These are phyloP conservation scores for Pseudozyma pruni DNA, from an alignment of 1,284 basidiomycete species.

Conservation along the genomic window DNA sequence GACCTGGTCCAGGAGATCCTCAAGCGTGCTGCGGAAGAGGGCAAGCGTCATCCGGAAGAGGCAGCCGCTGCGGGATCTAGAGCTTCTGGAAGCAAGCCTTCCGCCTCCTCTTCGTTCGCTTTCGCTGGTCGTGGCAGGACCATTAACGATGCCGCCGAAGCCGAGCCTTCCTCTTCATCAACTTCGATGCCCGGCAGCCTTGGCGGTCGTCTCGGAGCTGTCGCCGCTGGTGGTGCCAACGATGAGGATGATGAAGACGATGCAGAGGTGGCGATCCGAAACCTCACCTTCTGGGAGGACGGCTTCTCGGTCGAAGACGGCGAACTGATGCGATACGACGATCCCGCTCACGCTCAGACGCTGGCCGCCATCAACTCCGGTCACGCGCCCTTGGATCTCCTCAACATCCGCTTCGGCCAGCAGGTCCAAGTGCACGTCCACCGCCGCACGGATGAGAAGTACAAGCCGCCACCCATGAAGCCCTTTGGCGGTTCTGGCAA, in stretches of 20 bases:
- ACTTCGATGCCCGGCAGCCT: constrained; percentile 37
- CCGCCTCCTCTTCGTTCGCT: constrained; percentile 22
- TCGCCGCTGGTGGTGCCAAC: constrained; percentile 17
- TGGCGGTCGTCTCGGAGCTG: constrained; percentile 6
- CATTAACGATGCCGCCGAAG: constrained; percentile 39
- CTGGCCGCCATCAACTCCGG: constrained; percentile 84
- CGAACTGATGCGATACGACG: constrained; percentile 83
- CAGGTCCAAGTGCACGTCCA: constrained; percentile 85
- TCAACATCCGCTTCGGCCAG: constrained; percentile 83
- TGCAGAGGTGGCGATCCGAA: constrained; percentile 74
- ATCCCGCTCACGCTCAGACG: constrained; percentile 79
- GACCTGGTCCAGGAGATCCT: constrained; percentile 83
- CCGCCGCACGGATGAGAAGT: constrained; percentile 80
- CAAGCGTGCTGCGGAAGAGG: constrained; percentile 77
- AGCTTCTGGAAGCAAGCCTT: constrained; percentile 4
- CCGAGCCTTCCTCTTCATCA: constrained; percentile 19
- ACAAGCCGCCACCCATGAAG: constrained; percentile 72
- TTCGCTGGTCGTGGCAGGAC: constrained; percentile 51
- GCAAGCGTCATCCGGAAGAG: constrained; percentile 19
- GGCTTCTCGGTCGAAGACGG: constrained; percentile 95
- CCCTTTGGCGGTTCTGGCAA: constrained; percentile 83
- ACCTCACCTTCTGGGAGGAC: constrained; percentile 91
- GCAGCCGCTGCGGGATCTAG: constrained; percentile 9
- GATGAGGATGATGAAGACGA: constrained; percentile 71
- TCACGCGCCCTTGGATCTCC: constrained; percentile 80